A percentile compares a stretch with the other conserved stretches of the same genome.
These are phyloP conservation scores for Trichocladium antarcticum DNA, from an alignment of 495 filamentous ascomycete genomes.

Conservation along the genomic window DNA sequence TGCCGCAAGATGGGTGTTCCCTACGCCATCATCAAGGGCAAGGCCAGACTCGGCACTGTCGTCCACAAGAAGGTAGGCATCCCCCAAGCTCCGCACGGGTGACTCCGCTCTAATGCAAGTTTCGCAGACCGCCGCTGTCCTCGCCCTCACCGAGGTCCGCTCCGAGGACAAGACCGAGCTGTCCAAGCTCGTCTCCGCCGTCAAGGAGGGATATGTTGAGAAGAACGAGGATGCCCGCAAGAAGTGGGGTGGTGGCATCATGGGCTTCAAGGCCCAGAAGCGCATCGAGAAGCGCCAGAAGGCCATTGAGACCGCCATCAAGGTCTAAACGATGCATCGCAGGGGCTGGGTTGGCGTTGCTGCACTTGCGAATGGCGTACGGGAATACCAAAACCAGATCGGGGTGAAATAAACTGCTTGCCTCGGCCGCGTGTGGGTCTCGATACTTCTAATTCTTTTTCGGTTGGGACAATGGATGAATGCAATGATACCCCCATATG, in stretches of 20 bases:
- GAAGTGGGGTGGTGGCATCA: conserved; percentile 99
- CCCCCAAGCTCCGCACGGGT: background rate
- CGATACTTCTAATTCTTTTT: conserved; percentile 13
- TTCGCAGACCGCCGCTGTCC: conserved; percentile 78
- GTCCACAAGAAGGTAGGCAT: conserved; percentile 93
- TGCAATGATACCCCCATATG: conserved; percentile 14
- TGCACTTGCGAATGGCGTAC: conserved; percentile 31
- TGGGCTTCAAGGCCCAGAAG: conserved; percentile 94
- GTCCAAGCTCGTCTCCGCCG: conserved; percentile 84
- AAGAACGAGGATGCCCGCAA: conserved; percentile 88
- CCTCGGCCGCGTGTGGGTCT: conserved; percentile 20
- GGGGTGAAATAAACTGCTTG: conserved; percentile 29
- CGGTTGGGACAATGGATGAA: conserved; percentile 12
- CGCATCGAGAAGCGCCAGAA: conserved; percentile 93
- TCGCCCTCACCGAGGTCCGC: conserved; percentile 92
- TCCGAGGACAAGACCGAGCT: conserved; percentile 96
- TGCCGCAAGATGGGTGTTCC: conserved; percentile 99
- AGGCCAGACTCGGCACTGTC: conserved; percentile 95
- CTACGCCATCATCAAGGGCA: conserved; percentile 99
- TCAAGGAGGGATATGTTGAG: conserved; percentile 97
- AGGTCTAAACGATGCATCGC: conserved; percentile 56
- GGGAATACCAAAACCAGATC: conserved; percentile 32
- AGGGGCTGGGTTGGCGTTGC: conserved; percentile 17
- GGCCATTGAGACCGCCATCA: conserved; percentile 83
- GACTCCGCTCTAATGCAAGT: conserved; percentile 17